These are phyloP conservation scores for Diaporthe ampelina DNA, from an alignment of 2,329 filamentous ascomycete genomes.

Conservation along the genomic window DNA sequence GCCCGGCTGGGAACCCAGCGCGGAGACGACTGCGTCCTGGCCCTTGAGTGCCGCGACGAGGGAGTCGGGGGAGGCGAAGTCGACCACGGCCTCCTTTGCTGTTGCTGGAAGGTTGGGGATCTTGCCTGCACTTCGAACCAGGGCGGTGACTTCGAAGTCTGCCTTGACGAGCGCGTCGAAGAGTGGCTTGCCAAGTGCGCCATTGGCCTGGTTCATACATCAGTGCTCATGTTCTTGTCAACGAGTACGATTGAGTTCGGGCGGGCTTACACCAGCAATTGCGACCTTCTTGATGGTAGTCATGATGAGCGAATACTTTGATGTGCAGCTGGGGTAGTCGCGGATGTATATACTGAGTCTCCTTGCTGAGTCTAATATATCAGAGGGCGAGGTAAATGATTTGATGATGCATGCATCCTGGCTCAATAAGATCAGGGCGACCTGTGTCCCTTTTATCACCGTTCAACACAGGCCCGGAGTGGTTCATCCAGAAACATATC, in stretches of 20 bases:
- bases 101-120: slow-evolving; percentile 45
- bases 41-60: slow-evolving; percentile 63
- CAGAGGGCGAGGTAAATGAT: not conserved
- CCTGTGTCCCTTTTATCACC: slow-evolving; percentile 23
- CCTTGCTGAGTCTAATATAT: not conserved
- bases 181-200: slow-evolving; percentile 50
- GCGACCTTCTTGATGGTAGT: slow-evolving; percentile 54
- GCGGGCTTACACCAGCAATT: slow-evolving; percentile 51
- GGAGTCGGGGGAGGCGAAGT: slow-evolving; percentile 51
- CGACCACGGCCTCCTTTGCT: slow-evolving; percentile 48
- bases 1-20: slow-evolving; percentile 52
- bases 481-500: slow-evolving; percentile 2
- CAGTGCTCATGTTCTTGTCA: not conserved
- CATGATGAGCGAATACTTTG: not conserved
- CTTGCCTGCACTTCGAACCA: slow-evolving; percentile 49
- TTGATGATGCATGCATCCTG: not conserved
- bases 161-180: slow-evolving; percentile 24
- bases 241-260: not conserved
- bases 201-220: slow-evolving; percentile 45
- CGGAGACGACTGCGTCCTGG: slow-evolving; percentile 71
- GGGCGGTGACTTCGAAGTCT: slow-evolving; percentile 53
- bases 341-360: not conserved
- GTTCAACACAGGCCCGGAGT: not conserved
- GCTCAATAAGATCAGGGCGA: not conserved
- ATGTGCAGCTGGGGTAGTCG: not conserved